These are phyloP conservation scores for Rhamnella rubrinervis DNA, from an alignment of 331 rosid species.

Conservation along the genomic window DNA sequence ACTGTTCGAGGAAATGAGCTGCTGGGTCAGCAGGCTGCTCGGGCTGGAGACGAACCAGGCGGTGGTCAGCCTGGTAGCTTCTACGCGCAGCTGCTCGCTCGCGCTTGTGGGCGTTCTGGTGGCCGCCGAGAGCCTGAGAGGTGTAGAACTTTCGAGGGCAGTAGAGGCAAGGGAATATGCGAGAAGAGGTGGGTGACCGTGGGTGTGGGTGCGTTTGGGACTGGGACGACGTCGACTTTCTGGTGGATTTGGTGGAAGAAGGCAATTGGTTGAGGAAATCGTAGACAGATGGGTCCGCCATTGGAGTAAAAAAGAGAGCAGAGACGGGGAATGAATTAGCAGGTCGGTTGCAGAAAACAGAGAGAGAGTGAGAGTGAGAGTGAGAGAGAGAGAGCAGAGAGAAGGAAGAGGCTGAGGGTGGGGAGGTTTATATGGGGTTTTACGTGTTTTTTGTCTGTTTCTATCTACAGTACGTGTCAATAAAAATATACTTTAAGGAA, in stretches of 20 bases:
- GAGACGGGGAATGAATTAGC: too few relatives aligned
- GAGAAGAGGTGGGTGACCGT: conserved; percentile 2
- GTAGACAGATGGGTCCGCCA: conserved; percentile 56
- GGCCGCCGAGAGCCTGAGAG: conserved; percentile 94
- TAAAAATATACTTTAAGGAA: background rate
- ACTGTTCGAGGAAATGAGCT: too few relatives aligned
- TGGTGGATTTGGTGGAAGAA: too few relatives aligned
- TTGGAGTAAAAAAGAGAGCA: too few relatives aligned
- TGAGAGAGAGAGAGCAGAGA: background rate
- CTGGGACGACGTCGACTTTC: conserved; percentile 9
- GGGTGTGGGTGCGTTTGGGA: background rate
- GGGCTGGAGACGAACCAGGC: conserved; percentile 30
- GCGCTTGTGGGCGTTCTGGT: conserved; percentile 89
- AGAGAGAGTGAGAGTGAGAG: background rate
- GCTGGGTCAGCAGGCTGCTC: background rate
- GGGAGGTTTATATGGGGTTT: conserved; percentile 19
- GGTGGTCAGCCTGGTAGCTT: background rate
- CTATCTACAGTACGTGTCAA: background rate
- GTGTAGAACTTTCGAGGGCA: conserved; percentile 72
- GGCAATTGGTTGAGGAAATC: conserved; percentile 32
- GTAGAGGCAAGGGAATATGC: conserved; percentile 57
- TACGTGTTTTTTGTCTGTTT: background rate
- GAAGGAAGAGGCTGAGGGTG: background rate
- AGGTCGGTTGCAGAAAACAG: background rate
- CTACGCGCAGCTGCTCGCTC: conserved; percentile 72